Evolutionary conservation across 495 filamentous ascomycete species (phyloP).

Genomic region (Achaetomiella virescens): DNA sequence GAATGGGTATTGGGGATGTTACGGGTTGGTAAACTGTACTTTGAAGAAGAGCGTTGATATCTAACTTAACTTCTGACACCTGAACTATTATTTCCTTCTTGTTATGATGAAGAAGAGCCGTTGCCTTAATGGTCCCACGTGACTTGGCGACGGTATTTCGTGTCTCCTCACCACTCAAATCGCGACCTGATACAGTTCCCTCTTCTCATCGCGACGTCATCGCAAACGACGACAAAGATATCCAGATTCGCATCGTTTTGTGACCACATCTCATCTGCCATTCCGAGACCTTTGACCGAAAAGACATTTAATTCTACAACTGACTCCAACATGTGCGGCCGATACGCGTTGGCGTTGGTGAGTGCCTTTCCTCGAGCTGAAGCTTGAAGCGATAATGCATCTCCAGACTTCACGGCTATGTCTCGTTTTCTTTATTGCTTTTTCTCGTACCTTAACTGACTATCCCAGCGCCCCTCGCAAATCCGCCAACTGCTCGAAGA

Average conservation of each 20-base stretch:
- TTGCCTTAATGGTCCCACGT: constrained; percentile 15
- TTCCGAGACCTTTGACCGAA: neutral
- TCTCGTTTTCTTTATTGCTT: neutral
- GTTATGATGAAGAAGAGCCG: too few relatives aligned
- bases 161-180: neutral
- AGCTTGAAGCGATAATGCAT: too few relatives aligned
- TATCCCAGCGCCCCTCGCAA: constrained; percentile 50
- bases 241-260: too few relatives aligned
- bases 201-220: constrained; percentile 6
- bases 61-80: too few relatives aligned
- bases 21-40: neutral
- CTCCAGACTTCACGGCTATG: neutral
- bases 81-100: too few relatives aligned
- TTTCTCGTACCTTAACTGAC: neutral
- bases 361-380: too few relatives aligned
- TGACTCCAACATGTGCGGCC: constrained; percentile 65
- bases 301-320: neutral
- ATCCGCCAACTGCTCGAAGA: constrained; percentile 65
- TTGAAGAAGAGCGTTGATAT: neutral
- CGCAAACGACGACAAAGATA: neutral
- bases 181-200: neutral
- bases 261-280: neutral
- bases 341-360: constrained; percentile 78
- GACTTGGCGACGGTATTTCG: constrained; percentile 17
- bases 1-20: neutral